These are phyloP conservation scores for Austroboletus novae-zelandiae DNA, from an alignment of 1,284 basidiomycete species.

Conservation along the genomic window DNA sequence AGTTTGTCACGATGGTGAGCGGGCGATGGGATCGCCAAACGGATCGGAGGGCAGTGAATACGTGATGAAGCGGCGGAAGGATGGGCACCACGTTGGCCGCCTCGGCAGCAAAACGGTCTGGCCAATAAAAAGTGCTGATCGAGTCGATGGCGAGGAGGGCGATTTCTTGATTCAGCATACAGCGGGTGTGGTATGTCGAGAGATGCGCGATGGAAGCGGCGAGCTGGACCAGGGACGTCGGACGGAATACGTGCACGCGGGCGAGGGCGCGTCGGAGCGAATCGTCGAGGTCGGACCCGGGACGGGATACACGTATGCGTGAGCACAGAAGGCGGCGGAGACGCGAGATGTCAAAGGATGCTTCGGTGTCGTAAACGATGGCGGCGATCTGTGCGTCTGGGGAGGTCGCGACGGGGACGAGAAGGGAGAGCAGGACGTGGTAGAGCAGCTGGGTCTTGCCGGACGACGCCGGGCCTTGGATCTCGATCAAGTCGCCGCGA, in stretches of 20 bases:
- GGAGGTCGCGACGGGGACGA: slow-evolving; percentile 46
- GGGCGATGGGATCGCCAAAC: slow-evolving; percentile 53
- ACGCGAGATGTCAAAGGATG: slow-evolving; percentile 54
- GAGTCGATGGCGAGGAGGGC: slow-evolving; percentile 72
- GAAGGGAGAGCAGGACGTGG: slow-evolving; percentile 57
- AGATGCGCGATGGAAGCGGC: slow-evolving; percentile 62
- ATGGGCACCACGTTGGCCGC: slow-evolving; percentile 14
- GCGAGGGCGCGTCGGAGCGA: slow-evolving; percentile 45
- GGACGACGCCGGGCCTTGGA: slow-evolving; percentile 69
- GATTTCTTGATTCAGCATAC: slow-evolving; percentile 51
- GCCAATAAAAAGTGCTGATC: slow-evolving; percentile 74
- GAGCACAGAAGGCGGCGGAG: slow-evolving; percentile 50
- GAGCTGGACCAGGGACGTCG: slow-evolving; percentile 63
- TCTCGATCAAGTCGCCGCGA: slow-evolving; percentile 57
- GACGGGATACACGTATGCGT: slow-evolving; percentile 33
- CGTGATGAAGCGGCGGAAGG: slow-evolving; percentile 35
- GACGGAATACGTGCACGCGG: slow-evolving; percentile 64
- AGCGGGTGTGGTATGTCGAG: slow-evolving; percentile 49
- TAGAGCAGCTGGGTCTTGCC: slow-evolving; percentile 77
- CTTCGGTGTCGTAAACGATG: slow-evolving; percentile 67
- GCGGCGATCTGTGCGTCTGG: slow-evolving; percentile 50
- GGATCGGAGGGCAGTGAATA: slow-evolving; percentile 47
- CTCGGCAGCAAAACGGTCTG: slow-evolving; percentile 56
- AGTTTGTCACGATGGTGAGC: slow-evolving; percentile 60
- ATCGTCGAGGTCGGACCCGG: slow-evolving; percentile 21